These are phyloP conservation scores for Trichosanthes truncata DNA, from an alignment of 306 rosid genomes.

Conservation along the genomic window DNA sequence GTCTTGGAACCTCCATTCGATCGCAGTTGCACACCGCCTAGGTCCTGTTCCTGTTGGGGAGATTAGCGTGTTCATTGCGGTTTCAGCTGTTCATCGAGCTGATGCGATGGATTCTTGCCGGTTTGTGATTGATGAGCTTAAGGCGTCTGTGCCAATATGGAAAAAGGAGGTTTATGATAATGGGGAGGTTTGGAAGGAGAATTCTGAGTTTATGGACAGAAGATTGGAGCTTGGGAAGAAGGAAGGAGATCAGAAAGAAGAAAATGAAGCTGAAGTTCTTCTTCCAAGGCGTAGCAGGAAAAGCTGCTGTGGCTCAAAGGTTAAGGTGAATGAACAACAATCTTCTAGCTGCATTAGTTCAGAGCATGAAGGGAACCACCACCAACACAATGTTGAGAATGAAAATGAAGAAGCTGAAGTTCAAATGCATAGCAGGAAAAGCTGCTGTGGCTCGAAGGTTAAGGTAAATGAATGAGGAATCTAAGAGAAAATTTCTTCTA, in stretches of 20 bases:
- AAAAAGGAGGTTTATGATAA: slow-evolving; percentile 82
- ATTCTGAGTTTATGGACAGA: slow-evolving; percentile 66
- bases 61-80: slow-evolving; percentile 62
- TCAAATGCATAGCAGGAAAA: slow-evolving; percentile 24
- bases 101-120: slow-evolving; percentile 79
- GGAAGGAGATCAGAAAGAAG: neutral
- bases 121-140: slow-evolving; percentile 70
- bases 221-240: slow-evolving; percentile 42
- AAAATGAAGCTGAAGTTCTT: slow-evolving; percentile 18
- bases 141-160: slow-evolving; percentile 92
- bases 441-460: slow-evolving; percentile 51
- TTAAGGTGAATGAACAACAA: slow-evolving; percentile 35
- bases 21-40: slow-evolving; percentile 72
- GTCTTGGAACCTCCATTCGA: slow-evolving; percentile 67
- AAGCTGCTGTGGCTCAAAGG: slow-evolving; percentile 52
- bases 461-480: slow-evolving; percentile 22
- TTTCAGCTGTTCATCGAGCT: slow-evolving; percentile 63
- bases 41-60: slow-evolving; percentile 76
- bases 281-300: slow-evolving; percentile 18
- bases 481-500: neutral
- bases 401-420: slow-evolving; percentile 10
- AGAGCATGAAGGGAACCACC: neutral
- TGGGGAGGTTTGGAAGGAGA: slow-evolving; percentile 98
- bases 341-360: neutral
- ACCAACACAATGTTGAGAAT: neutral